phyloP scores from a whole-genome alignment of 1,284 basidiomycete genomes.

The Ganoderma resinaceum region DNA sequence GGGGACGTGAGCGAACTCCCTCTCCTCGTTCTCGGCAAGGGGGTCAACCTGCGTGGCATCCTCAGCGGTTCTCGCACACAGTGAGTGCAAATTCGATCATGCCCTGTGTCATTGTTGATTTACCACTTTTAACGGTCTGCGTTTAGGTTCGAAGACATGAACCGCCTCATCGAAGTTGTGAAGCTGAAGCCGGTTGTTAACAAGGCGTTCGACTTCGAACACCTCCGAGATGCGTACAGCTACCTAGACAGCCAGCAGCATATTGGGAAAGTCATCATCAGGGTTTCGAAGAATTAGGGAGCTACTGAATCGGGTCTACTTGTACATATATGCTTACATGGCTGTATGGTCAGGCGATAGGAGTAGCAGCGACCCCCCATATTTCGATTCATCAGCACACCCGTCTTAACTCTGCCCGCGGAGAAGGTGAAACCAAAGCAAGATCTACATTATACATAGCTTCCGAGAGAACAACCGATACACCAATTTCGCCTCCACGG shows the following conservation, averaged over 20 bases:
- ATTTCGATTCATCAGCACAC: too few species aligned
- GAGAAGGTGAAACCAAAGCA: too few species aligned
- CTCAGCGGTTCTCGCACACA: background rate
- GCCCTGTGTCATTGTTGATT: background rate
- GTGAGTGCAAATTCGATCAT: background rate
- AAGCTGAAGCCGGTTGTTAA: slow-evolving; percentile 47
- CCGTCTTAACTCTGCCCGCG: too few species aligned
- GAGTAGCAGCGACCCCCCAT: too few species aligned
- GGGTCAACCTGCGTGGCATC: slow-evolving; percentile 26
- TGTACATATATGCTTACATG: background rate
- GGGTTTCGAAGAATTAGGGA: background rate
- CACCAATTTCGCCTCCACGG: background rate
- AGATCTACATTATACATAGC: background rate
- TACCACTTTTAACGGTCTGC: background rate
- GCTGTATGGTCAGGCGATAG: too few species aligned
- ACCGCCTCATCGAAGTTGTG: slow-evolving; percentile 42
- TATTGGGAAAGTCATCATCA: slow-evolving; percentile 33
- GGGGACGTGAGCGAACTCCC: slow-evolving; percentile 20
- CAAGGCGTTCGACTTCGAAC: slow-evolving; percentile 50
- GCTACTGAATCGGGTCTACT: background rate
- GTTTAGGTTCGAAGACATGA: slow-evolving; percentile 46
- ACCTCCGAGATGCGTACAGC: slow-evolving; percentile 45
- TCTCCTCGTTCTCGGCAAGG: slow-evolving; percentile 39
- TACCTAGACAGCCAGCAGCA: slow-evolving; percentile 44
- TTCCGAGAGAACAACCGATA: background rate